These are phyloP conservation scores for Globisporangium echinulatum DNA, from an alignment of 352 stramenopile species.

Conservation along the genomic window DNA sequence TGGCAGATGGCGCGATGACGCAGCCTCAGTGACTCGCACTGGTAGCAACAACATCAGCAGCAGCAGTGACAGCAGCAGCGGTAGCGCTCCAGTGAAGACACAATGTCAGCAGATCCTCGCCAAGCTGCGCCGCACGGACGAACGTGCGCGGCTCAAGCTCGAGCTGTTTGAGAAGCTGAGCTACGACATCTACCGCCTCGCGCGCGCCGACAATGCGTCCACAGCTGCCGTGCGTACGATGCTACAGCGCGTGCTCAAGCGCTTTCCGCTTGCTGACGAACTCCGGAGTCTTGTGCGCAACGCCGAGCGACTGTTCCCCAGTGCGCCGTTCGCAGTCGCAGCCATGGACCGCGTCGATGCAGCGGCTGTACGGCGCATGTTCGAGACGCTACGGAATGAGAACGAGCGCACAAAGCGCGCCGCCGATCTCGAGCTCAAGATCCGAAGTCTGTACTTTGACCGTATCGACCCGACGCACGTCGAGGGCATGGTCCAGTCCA, in stretches of 20 bases:
- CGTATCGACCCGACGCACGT: conserved; percentile 73
- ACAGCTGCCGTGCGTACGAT: conserved; percentile 22
- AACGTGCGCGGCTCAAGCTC: conserved; percentile 49
- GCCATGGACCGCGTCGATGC: conserved; percentile 25
- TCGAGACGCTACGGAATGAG: conserved; percentile 33
- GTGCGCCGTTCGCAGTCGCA: conserved; percentile 25
- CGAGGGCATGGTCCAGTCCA: conserved; percentile 72
- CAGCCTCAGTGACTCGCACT: too few species aligned
- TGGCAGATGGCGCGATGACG: background rate
- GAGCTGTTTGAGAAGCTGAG: conserved; percentile 51
- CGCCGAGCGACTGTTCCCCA: conserved; percentile 71
- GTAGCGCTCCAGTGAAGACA: conserved; percentile 2
- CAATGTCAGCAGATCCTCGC: conserved; percentile 43
- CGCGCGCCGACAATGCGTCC: conserved; percentile 23
- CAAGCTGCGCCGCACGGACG: conserved; percentile 58
- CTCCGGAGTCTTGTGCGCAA: conserved; percentile 81
- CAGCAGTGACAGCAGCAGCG: background rate
- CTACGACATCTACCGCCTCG: conserved; percentile 52
- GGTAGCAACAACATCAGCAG: conserved; percentile 3
- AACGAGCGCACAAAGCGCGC: conserved; percentile 75
- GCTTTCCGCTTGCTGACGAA: conserved; percentile 52
- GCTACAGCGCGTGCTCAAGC: conserved; percentile 51
- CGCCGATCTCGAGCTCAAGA: conserved; percentile 86
- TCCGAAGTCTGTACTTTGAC: conserved; percentile 88
- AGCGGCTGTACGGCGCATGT: conserved; percentile 20